Percentiles rank a stretch among this genome's conserved stretches.
Conservation (phyloP, 345 rosid species). For the Arabidopsis arenosa region DNA sequence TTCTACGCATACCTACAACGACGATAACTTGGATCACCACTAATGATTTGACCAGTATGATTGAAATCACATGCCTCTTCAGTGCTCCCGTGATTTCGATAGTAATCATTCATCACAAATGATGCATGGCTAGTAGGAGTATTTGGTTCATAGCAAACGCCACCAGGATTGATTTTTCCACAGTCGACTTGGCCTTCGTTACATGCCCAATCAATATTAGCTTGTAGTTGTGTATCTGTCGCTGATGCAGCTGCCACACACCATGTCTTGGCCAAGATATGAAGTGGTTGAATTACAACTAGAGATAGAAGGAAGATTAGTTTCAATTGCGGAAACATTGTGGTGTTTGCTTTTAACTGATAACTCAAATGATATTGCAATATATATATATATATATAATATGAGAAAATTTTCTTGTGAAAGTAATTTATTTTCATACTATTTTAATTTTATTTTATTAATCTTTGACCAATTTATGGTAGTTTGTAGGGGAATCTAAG, state of each 20-base stretch:
- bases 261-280: not conserved
- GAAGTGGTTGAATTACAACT: not conserved
- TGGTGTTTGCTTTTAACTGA: not conserved
- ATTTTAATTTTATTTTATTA: not conserved
- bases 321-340: not conserved
- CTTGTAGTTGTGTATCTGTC: not conserved
- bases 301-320: not conserved
- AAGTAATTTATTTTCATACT: not conserved
- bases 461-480: not conserved
- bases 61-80: not conserved
- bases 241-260: not conserved
- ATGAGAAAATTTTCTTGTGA: not conserved
- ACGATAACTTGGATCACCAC: not conserved
- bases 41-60: not conserved
- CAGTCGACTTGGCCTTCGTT: not conserved
- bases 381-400: not conserved
- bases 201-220: conserved; percentile 7
- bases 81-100: not conserved
- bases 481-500: not conserved
- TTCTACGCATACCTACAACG: not conserved
- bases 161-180: not conserved
- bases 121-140: not conserved
- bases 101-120: conserved; percentile 23
- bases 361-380: not conserved
- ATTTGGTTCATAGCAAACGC: not conserved